Conservation (phyloP, 2,329 filamentous ascomycete genomes). For the Venturia effusa region DNA sequence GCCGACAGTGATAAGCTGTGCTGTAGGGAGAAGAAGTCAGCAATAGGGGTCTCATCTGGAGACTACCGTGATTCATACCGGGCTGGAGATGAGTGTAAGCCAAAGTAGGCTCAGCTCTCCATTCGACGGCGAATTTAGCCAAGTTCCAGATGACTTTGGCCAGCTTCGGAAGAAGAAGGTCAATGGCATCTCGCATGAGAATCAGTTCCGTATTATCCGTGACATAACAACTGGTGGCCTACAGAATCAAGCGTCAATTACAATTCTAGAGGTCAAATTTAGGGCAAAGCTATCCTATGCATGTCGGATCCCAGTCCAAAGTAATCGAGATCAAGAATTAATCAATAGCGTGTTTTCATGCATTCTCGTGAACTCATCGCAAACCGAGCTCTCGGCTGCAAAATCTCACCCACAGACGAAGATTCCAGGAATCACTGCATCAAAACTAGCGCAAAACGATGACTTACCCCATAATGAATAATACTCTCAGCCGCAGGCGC, state of each 20-base stretch:
- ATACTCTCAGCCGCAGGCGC: slow-evolving; percentile 71
- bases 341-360: no score
- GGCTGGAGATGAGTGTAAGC: slow-evolving; percentile 67
- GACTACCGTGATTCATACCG: background rate
- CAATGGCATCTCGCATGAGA: slow-evolving; percentile 61
- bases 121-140: slow-evolving; percentile 57
- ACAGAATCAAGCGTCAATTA: background rate
- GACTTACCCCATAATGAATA: slow-evolving; percentile 55
- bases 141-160: slow-evolving; percentile 71
- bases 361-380: background rate
- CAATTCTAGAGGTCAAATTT: background rate
- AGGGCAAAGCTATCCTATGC: no score
- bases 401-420: background rate
- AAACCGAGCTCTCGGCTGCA: background rate
- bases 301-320: no score
- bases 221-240: slow-evolving; percentile 49
- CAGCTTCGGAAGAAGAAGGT: slow-evolving; percentile 67
- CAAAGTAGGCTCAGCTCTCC: slow-evolving; percentile 62
- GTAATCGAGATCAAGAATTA: slow-evolving; percentile 11
- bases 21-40: slow-evolving; percentile 17
- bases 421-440: no score
- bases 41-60: background rate
- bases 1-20: slow-evolving; percentile 47
- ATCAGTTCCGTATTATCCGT: slow-evolving; percentile 74
- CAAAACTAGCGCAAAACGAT: background rate